phyloP scores from a whole-genome alignment of 352 stramenopile genomes.

The Phytopythium delawarense region DNA sequence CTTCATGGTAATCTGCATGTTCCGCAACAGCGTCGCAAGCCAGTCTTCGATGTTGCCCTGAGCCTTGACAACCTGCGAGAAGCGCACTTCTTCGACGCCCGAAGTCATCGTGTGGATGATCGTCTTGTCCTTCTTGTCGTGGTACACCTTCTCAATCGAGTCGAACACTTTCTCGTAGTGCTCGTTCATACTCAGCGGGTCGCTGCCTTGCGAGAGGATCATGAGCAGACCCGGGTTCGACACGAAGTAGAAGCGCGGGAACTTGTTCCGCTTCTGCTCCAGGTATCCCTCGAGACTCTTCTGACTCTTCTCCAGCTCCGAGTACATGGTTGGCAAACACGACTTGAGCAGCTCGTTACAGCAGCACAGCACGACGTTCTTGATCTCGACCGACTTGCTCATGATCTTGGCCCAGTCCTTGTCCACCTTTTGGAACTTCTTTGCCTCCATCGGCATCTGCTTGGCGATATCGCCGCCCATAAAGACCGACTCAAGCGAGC shows the following conservation, averaged over 20 bases:
- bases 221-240: slow-evolving; percentile 97
- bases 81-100: slow-evolving; percentile 93
- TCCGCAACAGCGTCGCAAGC: slow-evolving; percentile 93
- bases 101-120: slow-evolving; percentile 93
- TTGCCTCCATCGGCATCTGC: slow-evolving; percentile 98
- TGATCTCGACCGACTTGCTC: slow-evolving; percentile 89
- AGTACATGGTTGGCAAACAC: slow-evolving; percentile 96
- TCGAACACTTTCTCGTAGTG: slow-evolving; percentile 99
- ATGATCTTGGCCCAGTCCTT: slow-evolving; percentile 99
- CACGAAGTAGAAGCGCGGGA: slow-evolving; percentile 99
- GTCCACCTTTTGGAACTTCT: slow-evolving; percentile 98
- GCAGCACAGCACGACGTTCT: slow-evolving; percentile 92
- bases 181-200: slow-evolving; percentile 97
- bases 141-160: slow-evolving; percentile 96
- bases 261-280: slow-evolving; percentile 98
- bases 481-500: slow-evolving; percentile 97
- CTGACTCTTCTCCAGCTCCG: slow-evolving; percentile 97
- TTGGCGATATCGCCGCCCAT: slow-evolving; percentile 98
- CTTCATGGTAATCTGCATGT: slow-evolving; percentile 98
- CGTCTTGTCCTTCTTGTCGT: slow-evolving; percentile 98
- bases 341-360: slow-evolving; percentile 97
- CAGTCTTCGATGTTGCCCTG: slow-evolving; percentile 99
- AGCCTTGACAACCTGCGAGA: slow-evolving; percentile 93
- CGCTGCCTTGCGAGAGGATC: slow-evolving; percentile 96
- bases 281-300: slow-evolving; percentile 98